These are phyloP conservation scores for Beauveria sp. DNA, from an alignment of 2,329 filamentous ascomycete genomes.

Conservation along the genomic window DNA sequence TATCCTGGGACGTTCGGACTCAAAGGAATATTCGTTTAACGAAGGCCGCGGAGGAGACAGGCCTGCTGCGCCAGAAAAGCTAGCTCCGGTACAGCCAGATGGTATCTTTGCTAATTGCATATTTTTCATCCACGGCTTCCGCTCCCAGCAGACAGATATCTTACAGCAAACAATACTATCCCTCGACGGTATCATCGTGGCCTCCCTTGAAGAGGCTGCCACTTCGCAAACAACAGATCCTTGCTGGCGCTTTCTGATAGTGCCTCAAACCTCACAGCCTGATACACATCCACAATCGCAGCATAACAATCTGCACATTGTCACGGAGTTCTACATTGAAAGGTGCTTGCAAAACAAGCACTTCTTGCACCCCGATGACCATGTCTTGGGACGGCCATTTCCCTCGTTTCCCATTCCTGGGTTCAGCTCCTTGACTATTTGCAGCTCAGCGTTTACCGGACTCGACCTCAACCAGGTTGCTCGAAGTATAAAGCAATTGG, in stretches of 20 bases:
- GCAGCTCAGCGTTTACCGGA: slow-evolving; percentile 73
- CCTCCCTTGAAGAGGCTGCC: slow-evolving; percentile 34
- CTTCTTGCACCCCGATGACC: slow-evolving; percentile 59
- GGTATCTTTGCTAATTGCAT: slow-evolving; percentile 47
- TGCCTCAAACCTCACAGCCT: slow-evolving; percentile 44
- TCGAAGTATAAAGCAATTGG: slow-evolving; percentile 66
- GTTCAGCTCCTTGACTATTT: slow-evolving; percentile 64
- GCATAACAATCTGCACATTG: slow-evolving; percentile 37
- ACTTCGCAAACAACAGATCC: slow-evolving; percentile 22
- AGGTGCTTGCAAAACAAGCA: slow-evolving; percentile 71
- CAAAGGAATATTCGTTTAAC: slow-evolving; percentile 27
- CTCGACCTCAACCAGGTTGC: slow-evolving; percentile 81
- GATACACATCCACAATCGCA: slow-evolving; percentile 33
- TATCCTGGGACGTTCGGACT: slow-evolving; percentile 53
- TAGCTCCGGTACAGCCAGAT: slow-evolving; percentile 19
- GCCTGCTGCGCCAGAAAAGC: slow-evolving; percentile 8
- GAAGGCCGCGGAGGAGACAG: slow-evolving; percentile 16
- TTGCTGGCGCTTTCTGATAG: slow-evolving; percentile 41
- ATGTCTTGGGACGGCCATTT: slow-evolving; percentile 73
- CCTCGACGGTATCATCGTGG: slow-evolving; percentile 37
- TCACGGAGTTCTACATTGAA: slow-evolving; percentile 94
- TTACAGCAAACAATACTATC: slow-evolving; percentile 40
- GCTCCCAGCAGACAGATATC: slow-evolving; percentile 39
- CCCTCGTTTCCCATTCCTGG: slow-evolving; percentile 59
- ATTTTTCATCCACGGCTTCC: slow-evolving; percentile 56